Percentiles rank a stretch among this genome's conserved stretches.
Conservation (phyloP, 768 basidiomycete species). For the Tricholoma matsutake region DNA sequence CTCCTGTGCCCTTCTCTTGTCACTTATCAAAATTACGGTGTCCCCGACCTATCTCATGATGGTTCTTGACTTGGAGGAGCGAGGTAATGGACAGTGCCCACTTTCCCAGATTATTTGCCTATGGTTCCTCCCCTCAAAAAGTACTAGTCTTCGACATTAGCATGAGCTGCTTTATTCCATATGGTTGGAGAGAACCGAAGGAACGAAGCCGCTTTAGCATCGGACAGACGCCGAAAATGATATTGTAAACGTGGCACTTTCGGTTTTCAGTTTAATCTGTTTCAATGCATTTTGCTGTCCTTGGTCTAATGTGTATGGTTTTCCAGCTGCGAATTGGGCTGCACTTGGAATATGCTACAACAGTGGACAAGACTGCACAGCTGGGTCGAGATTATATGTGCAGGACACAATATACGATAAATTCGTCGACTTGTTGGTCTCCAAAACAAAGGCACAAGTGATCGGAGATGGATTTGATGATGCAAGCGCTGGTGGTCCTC, state of each 20-base stretch:
- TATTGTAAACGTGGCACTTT: background rate
- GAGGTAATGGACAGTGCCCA: background rate
- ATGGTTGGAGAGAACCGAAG: background rate
- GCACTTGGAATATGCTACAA: slow-evolving; percentile 86
- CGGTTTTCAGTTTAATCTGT: background rate
- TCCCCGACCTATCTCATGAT: background rate
- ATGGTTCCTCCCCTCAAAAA: background rate
- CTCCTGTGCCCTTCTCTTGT: background rate
- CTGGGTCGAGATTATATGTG: slow-evolving; percentile 86
- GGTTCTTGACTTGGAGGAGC: background rate
- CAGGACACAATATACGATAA: slow-evolving; percentile 87
- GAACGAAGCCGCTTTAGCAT: background rate
- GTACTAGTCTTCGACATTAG: background rate
- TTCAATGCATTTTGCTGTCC: background rate
- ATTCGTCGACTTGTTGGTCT: slow-evolving; percentile 65
- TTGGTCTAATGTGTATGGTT: background rate
- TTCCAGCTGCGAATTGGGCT: slow-evolving; percentile 77
- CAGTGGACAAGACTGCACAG: slow-evolving; percentile 91
- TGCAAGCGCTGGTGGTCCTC: slow-evolving; percentile 72
- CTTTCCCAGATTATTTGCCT: background rate
- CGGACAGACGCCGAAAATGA: background rate
- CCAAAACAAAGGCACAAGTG: slow-evolving; percentile 63
- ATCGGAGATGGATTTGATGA: slow-evolving; percentile 84
- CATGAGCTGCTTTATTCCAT: background rate
- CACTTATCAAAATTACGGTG: background rate